Conservation (phyloP, 148 eudicot species). For the Heliamphora exappendiculata region DNA sequence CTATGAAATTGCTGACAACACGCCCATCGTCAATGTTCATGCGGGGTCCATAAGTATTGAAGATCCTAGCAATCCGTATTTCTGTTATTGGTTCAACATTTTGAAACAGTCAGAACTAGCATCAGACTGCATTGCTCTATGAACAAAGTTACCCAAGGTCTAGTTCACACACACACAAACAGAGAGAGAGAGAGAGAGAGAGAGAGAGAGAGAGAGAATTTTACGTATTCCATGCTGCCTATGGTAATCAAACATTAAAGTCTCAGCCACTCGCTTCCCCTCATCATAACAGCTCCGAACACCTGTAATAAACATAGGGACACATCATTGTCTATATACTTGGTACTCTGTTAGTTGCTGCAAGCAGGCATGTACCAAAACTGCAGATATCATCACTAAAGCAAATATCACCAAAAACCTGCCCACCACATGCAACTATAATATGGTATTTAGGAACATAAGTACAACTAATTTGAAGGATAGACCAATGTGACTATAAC, state of each 20-base stretch:
- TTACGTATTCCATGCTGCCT: conserved; percentile 91
- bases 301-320: conserved; percentile 33
- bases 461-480: not conserved
- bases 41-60: conserved; percentile 96
- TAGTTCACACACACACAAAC: too few species aligned
- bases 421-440: too few species aligned
- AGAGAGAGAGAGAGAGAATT: not conserved
- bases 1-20: conserved; percentile 97
- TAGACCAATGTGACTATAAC: not conserved
- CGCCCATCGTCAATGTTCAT: conserved; percentile 99
- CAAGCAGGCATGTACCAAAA: not conserved
- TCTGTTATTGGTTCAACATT: conserved; percentile 35
- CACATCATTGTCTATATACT: not conserved
- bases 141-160: not conserved
- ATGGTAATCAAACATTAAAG: conserved; percentile 97
- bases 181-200: too few species aligned
- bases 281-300: conserved; percentile 97
- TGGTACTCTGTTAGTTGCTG: not conserved
- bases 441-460: not conserved
- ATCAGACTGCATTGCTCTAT: not conserved
- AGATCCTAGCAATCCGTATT: conserved; percentile 88
- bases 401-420: not conserved
- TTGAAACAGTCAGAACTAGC: not conserved
- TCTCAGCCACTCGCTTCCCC: conserved; percentile 95
- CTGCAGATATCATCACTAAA: not conserved